These are phyloP conservation scores for Bretschneidera sinensis DNA, from an alignment of 345 rosid genomes.

Conservation along the genomic window DNA sequence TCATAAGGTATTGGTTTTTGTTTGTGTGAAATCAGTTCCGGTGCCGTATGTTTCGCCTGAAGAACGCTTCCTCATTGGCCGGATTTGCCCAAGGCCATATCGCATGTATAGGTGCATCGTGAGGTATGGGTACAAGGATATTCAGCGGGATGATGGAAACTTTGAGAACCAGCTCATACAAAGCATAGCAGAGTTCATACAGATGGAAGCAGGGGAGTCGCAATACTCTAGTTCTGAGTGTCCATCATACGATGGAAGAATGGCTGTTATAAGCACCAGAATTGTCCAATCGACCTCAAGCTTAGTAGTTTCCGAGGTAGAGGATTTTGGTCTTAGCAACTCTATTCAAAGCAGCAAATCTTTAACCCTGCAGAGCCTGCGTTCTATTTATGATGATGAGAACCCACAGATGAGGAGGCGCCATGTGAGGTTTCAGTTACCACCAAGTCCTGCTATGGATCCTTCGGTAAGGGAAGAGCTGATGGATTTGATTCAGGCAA, in stretches of 20 bases:
- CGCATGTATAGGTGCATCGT: constrained; percentile 96
- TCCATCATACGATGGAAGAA: constrained; percentile 76
- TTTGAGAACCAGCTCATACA: constrained; percentile 81
- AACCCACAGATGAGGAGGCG: constrained; percentile 49
- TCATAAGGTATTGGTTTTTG: constrained; percentile 83
- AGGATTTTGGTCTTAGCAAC: constrained; percentile 29
- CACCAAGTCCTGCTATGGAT: constrained; percentile 56
- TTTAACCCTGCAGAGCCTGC: constrained; percentile 57
- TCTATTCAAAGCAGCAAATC: constrained; percentile 74
- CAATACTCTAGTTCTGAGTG: constrained; percentile 49
- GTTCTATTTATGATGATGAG: constrained; percentile 68
- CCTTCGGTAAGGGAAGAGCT: constrained; percentile 75
- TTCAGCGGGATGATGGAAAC: constrained; percentile 70
- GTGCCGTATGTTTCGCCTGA: constrained; percentile 85
- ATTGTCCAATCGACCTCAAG: constrained; percentile 43
- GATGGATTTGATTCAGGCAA: constrained; percentile 69
- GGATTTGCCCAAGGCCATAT: constrained; percentile 84
- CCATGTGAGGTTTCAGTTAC: constrained; percentile 60
- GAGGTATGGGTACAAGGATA: constrained; percentile 93
- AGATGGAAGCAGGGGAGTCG: constrained; percentile 82
- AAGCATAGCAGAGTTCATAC: constrained; percentile 95
- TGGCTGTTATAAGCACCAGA: constrained; percentile 85
- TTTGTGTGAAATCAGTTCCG: constrained; percentile 94
- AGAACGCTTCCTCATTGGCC: constrained; percentile 92
- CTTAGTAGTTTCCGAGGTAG: constrained; percentile 52